Base-by-base conservation (phyloP, 2,329 filamentous ascomycete species). In the Botrytis porri region DNA sequence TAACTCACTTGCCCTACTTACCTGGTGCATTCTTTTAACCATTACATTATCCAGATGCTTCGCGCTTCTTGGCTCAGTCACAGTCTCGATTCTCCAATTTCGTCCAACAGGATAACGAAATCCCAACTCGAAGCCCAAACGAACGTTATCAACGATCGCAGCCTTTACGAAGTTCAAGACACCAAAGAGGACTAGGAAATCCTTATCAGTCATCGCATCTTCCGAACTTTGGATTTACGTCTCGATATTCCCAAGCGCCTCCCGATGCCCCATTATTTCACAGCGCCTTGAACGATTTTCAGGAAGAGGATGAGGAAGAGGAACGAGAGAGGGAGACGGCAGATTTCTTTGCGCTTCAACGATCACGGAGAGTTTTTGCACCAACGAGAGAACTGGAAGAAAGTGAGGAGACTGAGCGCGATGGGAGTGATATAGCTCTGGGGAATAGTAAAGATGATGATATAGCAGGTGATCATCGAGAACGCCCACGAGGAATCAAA, bases 201-300 rank as follows among this genome's bases (percentile, higher is more conserved):
- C 94, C 94, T 14, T 97, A 97, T 83, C 92, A 93, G 79, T 88
- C 87, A 20, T 93, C 93, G 4, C 90, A 94, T 64, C 88, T 94
- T 71, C 88, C 88, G 29, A 88, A 89, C 77, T 95, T 97, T 75
- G 91, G 90, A 43, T 97, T 97, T 81, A 89, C 92, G 41, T 94
- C 93, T 18, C 88, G 94, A 69, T 90, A 92, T 74, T 88, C 92
- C 7, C 86, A 89, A 62, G 86, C 86, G 32, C 70, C 70, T n/a
- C 91, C 93, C 73, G 93, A 94, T 77, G 95, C 95, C 16, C 96
- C 96, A 72, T 86, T 99, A n/a, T 98, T 99, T 82, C 94, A 96
- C 82, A 97, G 94, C 80, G 91, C 93, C 7, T 89, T 94, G 25
- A 94, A 97, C 81, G 94, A 97, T 80, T 96, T 97, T 76, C 90